Percentiles rank a stretch among this genome's conserved stretches.
Conservation (phyloP, 2,329 filamentous ascomycete genomes). For the Curvularia hawaiiensis region DNA sequence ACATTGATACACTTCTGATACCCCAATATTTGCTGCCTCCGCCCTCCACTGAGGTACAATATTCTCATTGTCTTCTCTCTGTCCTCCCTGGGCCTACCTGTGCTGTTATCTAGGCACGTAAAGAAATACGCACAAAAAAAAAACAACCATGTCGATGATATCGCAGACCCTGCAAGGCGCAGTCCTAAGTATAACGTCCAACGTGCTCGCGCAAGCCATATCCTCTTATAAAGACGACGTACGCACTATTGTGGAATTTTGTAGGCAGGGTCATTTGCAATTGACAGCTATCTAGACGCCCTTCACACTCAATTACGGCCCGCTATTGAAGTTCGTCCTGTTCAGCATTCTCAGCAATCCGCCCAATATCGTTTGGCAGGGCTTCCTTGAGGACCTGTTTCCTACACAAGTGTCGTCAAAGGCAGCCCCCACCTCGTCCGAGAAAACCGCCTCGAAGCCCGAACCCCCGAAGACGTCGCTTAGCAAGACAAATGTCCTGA, state of each 20-base stretch:
- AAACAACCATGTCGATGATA: slow-evolving; percentile 38
- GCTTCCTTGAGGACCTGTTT: slow-evolving; percentile 74
- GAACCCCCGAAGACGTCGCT: slow-evolving; percentile 42
- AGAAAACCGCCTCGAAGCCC: slow-evolving; percentile 39
- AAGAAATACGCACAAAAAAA: not conserved
- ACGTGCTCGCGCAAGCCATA: slow-evolving; percentile 74
- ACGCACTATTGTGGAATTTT: slow-evolving; percentile 28
- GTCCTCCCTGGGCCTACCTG: not conserved
- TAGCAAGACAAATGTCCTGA: slow-evolving; percentile 66
- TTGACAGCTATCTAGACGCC: slow-evolving; percentile 53
- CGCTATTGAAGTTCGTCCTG: slow-evolving; percentile 76
- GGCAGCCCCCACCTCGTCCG: slow-evolving; percentile 19
- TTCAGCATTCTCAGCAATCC: slow-evolving; percentile 76
- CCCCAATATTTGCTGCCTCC: not conserved
- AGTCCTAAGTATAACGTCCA: slow-evolving; percentile 69
- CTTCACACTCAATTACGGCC: slow-evolving; percentile 67
- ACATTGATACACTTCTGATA: slow-evolving; percentile 11
- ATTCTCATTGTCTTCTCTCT: not conserved
- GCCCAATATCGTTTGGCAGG: slow-evolving; percentile 87
- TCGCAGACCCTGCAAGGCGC: slow-evolving; percentile 63
- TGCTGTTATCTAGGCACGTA: not conserved
- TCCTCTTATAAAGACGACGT: slow-evolving; percentile 66
- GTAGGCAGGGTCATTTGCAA: not conserved
- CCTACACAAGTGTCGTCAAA: slow-evolving; percentile 60
- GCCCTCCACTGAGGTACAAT: not conserved